Evolutionary conservation across 2,329 filamentous ascomycete species (phyloP).

Genomic region (Colletotrichum incanum): DNA sequence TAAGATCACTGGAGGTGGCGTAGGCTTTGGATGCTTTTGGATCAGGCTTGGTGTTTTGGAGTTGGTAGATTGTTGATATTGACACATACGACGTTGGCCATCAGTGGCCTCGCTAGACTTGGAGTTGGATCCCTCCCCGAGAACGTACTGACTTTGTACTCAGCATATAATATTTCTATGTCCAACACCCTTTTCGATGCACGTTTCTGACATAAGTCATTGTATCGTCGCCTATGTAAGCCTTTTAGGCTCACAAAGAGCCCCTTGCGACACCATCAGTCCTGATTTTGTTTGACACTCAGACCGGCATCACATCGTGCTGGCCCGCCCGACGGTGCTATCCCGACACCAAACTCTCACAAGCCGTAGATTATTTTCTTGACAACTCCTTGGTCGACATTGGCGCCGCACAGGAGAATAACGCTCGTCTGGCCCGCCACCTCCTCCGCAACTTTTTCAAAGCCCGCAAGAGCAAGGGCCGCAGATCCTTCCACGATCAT

Average conservation of each 20-base stretch:
- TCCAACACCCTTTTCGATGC: not conserved
- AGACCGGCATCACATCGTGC: not conserved
- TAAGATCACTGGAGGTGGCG: too few species aligned
- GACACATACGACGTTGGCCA: not conserved
- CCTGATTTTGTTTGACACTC: not conserved
- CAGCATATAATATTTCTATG: too few species aligned
- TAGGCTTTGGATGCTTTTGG: not conserved
- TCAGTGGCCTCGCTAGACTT: not conserved
- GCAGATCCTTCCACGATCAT: constrained; percentile 48
- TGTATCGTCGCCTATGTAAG: not conserved
- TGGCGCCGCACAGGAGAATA: constrained; percentile 45
- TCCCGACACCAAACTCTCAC: not conserved
- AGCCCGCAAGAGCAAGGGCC: constrained; percentile 46
- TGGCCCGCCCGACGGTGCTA: not conserved
- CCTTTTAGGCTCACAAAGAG: too few species aligned
- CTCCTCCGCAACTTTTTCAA: constrained; percentile 38
- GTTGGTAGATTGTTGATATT: constrained; percentile 1
- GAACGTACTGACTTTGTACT: not conserved
- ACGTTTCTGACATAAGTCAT: too few species aligned
- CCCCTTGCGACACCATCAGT: not conserved
- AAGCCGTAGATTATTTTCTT: constrained; percentile 18
- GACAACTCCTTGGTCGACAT: constrained; percentile 27
- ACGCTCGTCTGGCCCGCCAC: constrained; percentile 43
- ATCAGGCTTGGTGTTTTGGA: constrained; percentile 23
- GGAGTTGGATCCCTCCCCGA: not conserved